Evolutionary conservation across 75 land plant species (phyloP).

Genomic region (Ceratopteris richardii): DNA sequence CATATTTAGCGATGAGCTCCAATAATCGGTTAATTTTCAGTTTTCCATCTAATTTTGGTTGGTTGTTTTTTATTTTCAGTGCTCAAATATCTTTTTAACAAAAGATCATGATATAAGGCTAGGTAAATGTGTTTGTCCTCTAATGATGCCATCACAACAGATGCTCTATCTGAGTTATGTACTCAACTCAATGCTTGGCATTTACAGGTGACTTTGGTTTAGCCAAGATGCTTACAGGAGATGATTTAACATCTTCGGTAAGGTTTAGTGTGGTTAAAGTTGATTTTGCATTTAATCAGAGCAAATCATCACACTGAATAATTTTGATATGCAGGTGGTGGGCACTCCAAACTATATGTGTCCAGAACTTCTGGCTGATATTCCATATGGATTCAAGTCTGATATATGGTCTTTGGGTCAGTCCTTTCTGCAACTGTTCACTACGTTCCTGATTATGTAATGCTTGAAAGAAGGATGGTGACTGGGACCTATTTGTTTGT

Average conservation of each 20-base stretch:
- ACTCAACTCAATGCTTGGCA: neutral
- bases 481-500: neutral
- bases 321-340: constrained; percentile 55
- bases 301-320: no score
- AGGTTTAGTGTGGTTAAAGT: constrained; percentile 17
- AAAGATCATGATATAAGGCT: constrained; percentile 94
- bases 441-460: neutral
- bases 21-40: no score
- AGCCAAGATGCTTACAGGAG: constrained; percentile 77
- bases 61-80: no score
- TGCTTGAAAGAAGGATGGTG: neutral
- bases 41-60: no score
- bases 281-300: neutral
- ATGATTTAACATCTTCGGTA: constrained; percentile 94
- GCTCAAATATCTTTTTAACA: constrained; percentile 95
- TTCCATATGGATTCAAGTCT: constrained; percentile 89
- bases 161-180: no score
- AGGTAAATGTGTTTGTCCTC: constrained; percentile 40
- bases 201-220: constrained; percentile 97
- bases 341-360: constrained; percentile 94
- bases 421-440: neutral
- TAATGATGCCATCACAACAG: no score
- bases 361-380: constrained; percentile 91
- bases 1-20: no score
- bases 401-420: constrained; percentile 90